A percentile compares a stretch with the other conserved stretches of the same genome.
Conservation (phyloP, 305 asterid species). For the Euphrasia arctica region DNA sequence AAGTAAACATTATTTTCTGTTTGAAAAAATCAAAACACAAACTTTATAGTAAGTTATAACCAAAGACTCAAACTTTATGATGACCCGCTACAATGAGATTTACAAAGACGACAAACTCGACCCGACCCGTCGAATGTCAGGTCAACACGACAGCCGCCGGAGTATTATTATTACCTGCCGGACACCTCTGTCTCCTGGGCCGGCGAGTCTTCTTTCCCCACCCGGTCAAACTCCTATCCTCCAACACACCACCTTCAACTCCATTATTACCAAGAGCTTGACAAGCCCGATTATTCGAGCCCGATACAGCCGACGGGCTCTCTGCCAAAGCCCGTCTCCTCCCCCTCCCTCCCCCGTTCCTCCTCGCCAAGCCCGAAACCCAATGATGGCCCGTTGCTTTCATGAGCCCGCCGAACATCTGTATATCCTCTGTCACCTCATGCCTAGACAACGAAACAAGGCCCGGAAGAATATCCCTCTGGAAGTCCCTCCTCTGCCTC, state of each 20-base stretch:
- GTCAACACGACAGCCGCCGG: neutral
- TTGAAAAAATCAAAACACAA: neutral
- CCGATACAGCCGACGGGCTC: neutral
- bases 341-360: constrained; percentile 66
- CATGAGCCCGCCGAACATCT: constrained; percentile 88
- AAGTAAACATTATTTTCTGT: neutral
- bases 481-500: constrained; percentile 88
- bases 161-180: constrained; percentile 48
- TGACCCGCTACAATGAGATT: neutral
- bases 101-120: neutral
- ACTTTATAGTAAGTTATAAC: neutral
- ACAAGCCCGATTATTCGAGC: constrained; percentile 29
- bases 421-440: constrained; percentile 93
- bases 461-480: constrained; percentile 87
- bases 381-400: constrained; percentile 82
- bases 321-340: constrained; percentile 51
- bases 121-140: neutral
- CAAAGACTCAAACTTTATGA: neutral
- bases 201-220: constrained; percentile 99
- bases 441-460: constrained; percentile 77
- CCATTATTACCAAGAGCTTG: neutral
- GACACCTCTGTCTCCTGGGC: constrained; percentile 85
- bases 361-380: constrained; percentile 59
- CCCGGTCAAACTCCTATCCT: constrained; percentile 79
- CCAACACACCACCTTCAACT: constrained; percentile 31